Evolutionary conservation across 768 basidiomycete species (phyloP).

Genomic region (Lactarius evosmus): DNA sequence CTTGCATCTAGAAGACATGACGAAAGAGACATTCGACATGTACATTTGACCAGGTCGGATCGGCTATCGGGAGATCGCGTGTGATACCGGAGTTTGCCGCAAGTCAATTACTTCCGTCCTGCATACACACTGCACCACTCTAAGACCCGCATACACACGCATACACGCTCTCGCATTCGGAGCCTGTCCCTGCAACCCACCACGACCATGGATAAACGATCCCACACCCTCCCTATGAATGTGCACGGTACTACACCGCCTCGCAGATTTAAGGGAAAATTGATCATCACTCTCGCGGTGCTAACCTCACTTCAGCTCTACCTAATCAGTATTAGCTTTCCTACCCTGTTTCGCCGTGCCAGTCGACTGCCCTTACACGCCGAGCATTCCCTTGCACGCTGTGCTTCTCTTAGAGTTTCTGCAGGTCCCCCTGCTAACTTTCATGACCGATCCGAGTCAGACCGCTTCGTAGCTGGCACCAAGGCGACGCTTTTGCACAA

Average conservation of each 20-base stretch:
- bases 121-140: background rate
- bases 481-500: conserved; percentile 63
- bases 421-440: conserved; percentile 49
- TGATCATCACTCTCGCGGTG: conserved; percentile 7
- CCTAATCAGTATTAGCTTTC: conserved; percentile 6
- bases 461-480: conserved; percentile 64
- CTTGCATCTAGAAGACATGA: background rate
- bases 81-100: background rate
- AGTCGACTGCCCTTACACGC: conserved; percentile 15
- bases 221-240: conserved; percentile 7
- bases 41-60: background rate
- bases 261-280: conserved; percentile 12
- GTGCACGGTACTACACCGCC: background rate
- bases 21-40: background rate
- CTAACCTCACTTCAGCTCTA: conserved; percentile 17
- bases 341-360: conserved; percentile 6
- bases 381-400: conserved; percentile 31
- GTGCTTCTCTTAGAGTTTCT: conserved; percentile 40
- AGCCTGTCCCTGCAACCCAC: background rate
- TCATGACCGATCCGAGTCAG: conserved; percentile 50
- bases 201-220: conserved; percentile 15
- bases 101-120: background rate
- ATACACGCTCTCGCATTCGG: background rate
- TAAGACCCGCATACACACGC: background rate
- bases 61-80: background rate